phyloP scores from a whole-genome alignment of 23 red algal species.

The Cyanidiococcus yangmingshanensis region DNA sequence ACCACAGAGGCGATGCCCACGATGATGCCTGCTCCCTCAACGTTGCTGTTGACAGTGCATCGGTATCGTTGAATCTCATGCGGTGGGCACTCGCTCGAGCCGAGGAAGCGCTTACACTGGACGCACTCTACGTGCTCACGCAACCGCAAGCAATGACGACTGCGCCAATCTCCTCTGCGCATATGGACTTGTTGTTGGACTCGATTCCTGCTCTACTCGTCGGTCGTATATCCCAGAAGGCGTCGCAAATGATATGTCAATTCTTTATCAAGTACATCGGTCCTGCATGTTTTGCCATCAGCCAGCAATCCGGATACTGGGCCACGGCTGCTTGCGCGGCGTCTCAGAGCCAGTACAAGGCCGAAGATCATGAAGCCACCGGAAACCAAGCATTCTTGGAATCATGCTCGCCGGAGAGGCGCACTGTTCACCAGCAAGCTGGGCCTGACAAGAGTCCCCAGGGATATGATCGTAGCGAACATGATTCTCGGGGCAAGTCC shows the following conservation, averaged over 20 bases:
- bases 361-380: neutral
- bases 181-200: neutral
- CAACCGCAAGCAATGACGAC: neutral
- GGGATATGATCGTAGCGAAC: neutral
- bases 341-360: neutral
- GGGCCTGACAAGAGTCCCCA: neutral
- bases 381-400: neutral
- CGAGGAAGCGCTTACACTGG: neutral
- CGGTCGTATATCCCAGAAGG: neutral
- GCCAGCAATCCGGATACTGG: neutral
- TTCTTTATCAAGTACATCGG: slow-evolving; percentile 1
- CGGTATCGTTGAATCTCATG: neutral
- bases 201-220: neutral
- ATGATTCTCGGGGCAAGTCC: too few relatives aligned
- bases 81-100: neutral
- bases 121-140: neutral
- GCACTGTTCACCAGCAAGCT: neutral
- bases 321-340: neutral
- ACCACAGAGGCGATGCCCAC: too few relatives aligned
- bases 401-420: neutral
- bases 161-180: neutral
- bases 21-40: neutral
- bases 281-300: neutral
- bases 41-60: neutral
- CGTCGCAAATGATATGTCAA: neutral